These are phyloP conservation scores for Adansonia rubrostipa DNA, from an alignment of 441 rosid genomes.

Conservation along the genomic window DNA sequence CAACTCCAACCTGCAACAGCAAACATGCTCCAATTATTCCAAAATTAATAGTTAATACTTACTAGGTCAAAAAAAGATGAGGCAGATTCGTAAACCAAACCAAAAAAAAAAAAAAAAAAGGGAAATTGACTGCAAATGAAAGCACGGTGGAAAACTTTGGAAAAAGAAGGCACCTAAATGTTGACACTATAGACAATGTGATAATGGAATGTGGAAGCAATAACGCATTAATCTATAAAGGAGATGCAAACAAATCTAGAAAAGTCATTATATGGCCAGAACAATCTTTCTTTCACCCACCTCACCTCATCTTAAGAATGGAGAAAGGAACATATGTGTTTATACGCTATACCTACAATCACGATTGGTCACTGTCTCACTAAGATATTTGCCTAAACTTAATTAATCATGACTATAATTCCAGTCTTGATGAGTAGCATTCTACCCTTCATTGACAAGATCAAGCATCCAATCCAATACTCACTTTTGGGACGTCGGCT, in stretches of 20 bases:
- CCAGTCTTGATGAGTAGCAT: background rate
- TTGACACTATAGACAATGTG: background rate
- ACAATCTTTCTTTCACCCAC: conserved; percentile 11
- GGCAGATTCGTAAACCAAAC: background rate
- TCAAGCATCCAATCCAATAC: background rate
- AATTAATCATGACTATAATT: background rate
- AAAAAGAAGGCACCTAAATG: conserved; percentile 5
- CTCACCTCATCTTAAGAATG: background rate
- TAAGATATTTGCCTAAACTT: background rate
- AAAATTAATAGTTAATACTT: background rate
- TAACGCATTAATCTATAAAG: background rate
- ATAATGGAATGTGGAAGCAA: conserved; percentile 17
- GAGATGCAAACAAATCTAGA: background rate
- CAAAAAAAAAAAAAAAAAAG: conserved; percentile 13
- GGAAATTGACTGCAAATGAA: background rate
- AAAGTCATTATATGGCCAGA: background rate
- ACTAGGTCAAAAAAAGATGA: conserved; percentile 13
- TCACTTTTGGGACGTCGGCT: conserved; percentile 3
- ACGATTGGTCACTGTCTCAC: background rate
- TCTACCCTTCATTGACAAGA: background rate
- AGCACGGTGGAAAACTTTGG: background rate
- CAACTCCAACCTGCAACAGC: conserved; percentile 85
- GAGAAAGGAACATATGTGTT: background rate
- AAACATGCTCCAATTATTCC: conserved; percentile 15
- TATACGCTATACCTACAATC: background rate